These are phyloP conservation scores for Apiospora marii DNA, from an alignment of 2,329 filamentous ascomycete genomes.

Conservation along the genomic window DNA sequence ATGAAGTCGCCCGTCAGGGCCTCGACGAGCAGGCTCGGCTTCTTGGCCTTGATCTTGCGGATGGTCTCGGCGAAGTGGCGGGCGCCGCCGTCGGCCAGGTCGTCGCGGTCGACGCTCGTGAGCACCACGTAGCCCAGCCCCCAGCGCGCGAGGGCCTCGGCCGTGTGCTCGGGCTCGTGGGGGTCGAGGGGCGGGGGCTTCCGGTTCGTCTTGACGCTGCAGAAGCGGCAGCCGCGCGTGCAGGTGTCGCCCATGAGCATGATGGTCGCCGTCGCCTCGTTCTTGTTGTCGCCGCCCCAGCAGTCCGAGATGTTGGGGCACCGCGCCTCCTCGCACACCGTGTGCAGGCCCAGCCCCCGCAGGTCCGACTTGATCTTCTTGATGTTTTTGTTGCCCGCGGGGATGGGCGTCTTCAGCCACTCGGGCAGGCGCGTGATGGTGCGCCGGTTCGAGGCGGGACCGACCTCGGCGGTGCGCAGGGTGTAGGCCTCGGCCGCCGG, in stretches of 20 bases:
- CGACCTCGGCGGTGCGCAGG: slow-evolving; percentile 69
- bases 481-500: slow-evolving; percentile 63
- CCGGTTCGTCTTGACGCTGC: slow-evolving; percentile 90
- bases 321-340: slow-evolving; percentile 95
- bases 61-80: slow-evolving; percentile 94
- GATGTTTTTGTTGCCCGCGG: slow-evolving; percentile 80
- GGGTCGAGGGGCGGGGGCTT: slow-evolving; percentile 82
- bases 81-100: slow-evolving; percentile 87
- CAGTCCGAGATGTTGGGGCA: slow-evolving; percentile 98
- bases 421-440: slow-evolving; percentile 80
- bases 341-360: slow-evolving; percentile 87
- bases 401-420: slow-evolving; percentile 97
- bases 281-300: slow-evolving; percentile 92
- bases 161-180: slow-evolving; percentile 96
- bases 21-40: slow-evolving; percentile 79
- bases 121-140: slow-evolving; percentile 95
- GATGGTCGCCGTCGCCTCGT: slow-evolving; percentile 93
- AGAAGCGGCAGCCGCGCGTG: slow-evolving; percentile 95
- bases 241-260: slow-evolving; percentile 99
- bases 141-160: slow-evolving; percentile 91
- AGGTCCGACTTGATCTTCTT: slow-evolving; percentile 96
- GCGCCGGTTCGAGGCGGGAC: slow-evolving; percentile 67
- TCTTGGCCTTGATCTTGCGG: slow-evolving; percentile 88
- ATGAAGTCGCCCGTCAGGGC: slow-evolving; percentile 86
- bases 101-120: slow-evolving; percentile 92